phyloP scores from a whole-genome alignment of 805 yeast species.

The Metschnikowia picachoensis region DNA sequence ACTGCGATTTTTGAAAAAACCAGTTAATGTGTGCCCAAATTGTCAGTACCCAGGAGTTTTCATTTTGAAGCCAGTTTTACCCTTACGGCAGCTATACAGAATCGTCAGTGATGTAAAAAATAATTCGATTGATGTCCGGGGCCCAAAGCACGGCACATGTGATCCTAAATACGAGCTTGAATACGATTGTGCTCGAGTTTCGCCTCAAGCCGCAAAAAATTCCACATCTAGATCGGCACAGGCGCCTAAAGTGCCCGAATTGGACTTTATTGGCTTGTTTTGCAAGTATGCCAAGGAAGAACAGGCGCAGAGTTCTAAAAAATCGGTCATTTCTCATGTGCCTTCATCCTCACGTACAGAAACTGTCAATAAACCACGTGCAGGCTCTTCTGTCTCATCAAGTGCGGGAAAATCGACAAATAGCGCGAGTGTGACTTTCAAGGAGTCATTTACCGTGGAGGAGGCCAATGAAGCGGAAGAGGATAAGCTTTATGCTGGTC shows the following conservation, averaged over 20 bases:
- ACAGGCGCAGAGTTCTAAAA: neutral
- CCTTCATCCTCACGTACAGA: neutral
- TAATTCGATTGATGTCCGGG: neutral
- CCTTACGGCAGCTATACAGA: constrained; percentile 31
- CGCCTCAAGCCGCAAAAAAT: neutral
- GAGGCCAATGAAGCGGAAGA: neutral
- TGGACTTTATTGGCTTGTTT: constrained; percentile 35
- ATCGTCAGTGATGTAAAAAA: constrained; percentile 17
- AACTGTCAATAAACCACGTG: neutral
- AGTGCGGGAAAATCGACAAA: neutral
- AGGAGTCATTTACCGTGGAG: neutral
- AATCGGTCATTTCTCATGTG: too few species aligned
- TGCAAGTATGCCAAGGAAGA: constrained; percentile 41
- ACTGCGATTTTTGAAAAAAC: constrained; percentile 17
- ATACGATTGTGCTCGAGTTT: too few species aligned
- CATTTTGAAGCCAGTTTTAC: constrained; percentile 27
- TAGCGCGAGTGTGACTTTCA: neutral
- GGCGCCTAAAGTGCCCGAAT: neutral
- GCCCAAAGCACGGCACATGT: too few species aligned
- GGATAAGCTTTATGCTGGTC: constrained; percentile 4
- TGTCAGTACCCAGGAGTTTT: constrained; percentile 21
- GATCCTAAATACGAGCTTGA: too few species aligned
- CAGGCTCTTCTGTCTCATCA: neutral
- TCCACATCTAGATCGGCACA: constrained; percentile 7
- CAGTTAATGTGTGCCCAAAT: constrained; percentile 20